Conservation (phyloP, 148 eudicot genomes). For the Talinum fruticosum region DNA sequence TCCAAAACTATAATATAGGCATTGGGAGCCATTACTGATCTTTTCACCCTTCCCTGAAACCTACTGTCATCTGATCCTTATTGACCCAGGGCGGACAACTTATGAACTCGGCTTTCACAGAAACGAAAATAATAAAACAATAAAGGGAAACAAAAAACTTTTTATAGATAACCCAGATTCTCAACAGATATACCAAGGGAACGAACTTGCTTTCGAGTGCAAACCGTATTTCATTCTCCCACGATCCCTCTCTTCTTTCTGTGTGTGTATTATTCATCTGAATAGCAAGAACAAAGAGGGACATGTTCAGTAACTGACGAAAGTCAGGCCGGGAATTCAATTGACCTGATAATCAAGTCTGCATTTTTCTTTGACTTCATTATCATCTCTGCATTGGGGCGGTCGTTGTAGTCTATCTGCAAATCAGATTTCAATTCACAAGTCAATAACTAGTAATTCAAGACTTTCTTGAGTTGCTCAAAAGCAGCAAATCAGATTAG, state of each 20-base stretch:
- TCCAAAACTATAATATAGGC: too few relatives aligned
- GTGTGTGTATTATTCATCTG: not conserved
- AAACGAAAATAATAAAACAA: too few relatives aligned
- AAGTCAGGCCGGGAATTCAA: constrained; percentile 38
- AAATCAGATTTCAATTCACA: constrained; percentile 10
- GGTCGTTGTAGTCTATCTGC: constrained; percentile 91
- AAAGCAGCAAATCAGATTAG: too few relatives aligned
- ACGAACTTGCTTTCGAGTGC: not conserved
- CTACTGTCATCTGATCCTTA: too few relatives aligned
- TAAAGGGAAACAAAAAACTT: too few relatives aligned
- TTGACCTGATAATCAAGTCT: constrained; percentile 71
- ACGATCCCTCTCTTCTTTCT: not conserved
- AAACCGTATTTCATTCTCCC: not conserved
- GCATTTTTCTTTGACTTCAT: constrained; percentile 87
- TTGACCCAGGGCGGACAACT: too few relatives aligned
- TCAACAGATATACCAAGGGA: not conserved
- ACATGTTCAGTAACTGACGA: not conserved
- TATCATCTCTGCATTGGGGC: constrained; percentile 92
- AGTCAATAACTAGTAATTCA: not conserved
- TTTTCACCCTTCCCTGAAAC: too few relatives aligned
- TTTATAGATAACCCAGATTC: not conserved
- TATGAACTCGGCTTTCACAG: too few relatives aligned
- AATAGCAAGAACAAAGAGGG: not conserved
- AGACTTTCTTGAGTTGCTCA: too few relatives aligned
- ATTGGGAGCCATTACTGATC: too few relatives aligned